Conservation (phyloP, 2,329 filamentous ascomycete genomes). For the Botrytis aclada region DNA sequence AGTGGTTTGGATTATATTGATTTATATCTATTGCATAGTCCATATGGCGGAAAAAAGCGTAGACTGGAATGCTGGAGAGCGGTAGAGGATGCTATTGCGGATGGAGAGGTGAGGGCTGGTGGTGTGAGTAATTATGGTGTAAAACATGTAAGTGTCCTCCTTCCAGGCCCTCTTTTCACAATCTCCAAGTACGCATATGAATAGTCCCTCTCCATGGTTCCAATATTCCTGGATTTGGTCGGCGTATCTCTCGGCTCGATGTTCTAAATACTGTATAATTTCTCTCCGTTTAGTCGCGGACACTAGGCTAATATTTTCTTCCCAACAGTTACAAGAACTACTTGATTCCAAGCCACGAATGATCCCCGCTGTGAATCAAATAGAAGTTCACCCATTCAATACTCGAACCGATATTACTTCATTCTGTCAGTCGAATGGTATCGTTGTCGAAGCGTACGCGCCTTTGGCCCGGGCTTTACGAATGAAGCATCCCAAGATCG, state of each 20-base stretch:
- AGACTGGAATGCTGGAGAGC: constrained; percentile 73
- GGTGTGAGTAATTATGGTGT: constrained; percentile 79
- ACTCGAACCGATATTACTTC: constrained; percentile 64
- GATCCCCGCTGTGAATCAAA: constrained; percentile 71
- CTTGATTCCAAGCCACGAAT: constrained; percentile 47
- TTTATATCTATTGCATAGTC: constrained; percentile 75
- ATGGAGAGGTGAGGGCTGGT: constrained; percentile 66
- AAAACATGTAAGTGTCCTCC: constrained; percentile 57
- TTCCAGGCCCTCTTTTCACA: neutral
- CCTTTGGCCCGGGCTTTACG: constrained; percentile 69
- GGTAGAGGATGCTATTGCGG: constrained; percentile 70
- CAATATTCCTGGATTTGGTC: neutral
- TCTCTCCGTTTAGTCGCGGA: neutral
- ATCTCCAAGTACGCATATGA: neutral
- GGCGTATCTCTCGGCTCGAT: too few species aligned
- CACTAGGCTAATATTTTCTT: neutral
- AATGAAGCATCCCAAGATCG: constrained; percentile 64
- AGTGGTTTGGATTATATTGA: constrained; percentile 73
- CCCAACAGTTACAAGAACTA: constrained; percentile 33
- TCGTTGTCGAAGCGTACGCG: constrained; percentile 75
- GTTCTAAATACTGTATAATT: neutral
- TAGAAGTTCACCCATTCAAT: constrained; percentile 81
- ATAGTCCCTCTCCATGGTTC: neutral
- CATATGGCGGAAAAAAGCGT: constrained; percentile 68
- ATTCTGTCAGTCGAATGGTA: constrained; percentile 63